Base-by-base conservation (phyloP, 805 yeast species). In the Starmerella geochares region DNA sequence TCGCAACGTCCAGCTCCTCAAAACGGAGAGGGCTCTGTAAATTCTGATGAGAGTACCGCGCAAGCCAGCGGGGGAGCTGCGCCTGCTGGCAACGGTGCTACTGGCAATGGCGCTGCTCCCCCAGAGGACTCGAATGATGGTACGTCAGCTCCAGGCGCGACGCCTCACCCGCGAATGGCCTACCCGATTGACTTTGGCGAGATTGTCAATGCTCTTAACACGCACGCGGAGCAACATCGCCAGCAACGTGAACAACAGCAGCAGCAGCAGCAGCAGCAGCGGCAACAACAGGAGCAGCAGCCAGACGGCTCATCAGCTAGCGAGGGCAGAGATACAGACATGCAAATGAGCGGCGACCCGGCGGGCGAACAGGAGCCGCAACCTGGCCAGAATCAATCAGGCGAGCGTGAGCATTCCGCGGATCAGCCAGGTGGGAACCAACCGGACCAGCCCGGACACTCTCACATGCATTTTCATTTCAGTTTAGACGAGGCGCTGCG, bases 391-490 rank as follows among this genome's bases (percentile, higher is more conserved):
- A 8, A 27, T 8, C 29, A 27, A 27, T 11, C 29, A 9, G 29
- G 11, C 11, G 11, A 27, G 10, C 29, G 11, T 11, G 10, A 27
- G 29, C 29, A 11, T 27, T 8, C 10, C 10, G 29, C 11, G 29
- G 11, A 27, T 27, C 29, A 27, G 29, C 8, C 29, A 27, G 29
- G n/a, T n/a, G n/a, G n/a, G n/a, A 16, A 29, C 32, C 14, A 20
- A 14, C 38, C 16, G 38, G 20, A 14, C 38, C 21, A n/a, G 21
- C 38, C n/a, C n/a, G n/a, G n/a, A n/a, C n/a, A n/a, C 11, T 23
- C 11, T 25, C 43, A 24, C 31, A 39, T 39, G 43, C 43, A n/a
- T 33, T 33, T 33, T 16, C 37, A 33, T 16, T 33, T 33, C 23
- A 33, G 23, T 2, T 20, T 33, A 6, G 37, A 33, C 23, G 37